Percentiles rank a stretch among this genome's conserved stretches.
Conservation (phyloP, 1,284 basidiomycete species). For the Afroboletus lepidellus region DNA sequence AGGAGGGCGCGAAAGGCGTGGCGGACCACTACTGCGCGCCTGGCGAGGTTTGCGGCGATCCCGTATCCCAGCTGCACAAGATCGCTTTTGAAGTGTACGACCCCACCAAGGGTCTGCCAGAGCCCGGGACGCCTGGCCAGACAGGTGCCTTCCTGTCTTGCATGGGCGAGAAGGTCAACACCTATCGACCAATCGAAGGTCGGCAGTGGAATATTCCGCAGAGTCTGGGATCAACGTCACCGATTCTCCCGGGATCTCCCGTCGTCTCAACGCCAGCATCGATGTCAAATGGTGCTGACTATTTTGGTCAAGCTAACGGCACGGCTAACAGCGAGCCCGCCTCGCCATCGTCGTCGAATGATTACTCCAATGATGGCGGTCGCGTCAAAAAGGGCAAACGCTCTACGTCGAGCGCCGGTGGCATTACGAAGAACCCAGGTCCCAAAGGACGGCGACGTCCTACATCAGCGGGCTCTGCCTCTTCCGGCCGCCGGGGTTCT, state of each 20-base stretch:
- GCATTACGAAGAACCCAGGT: slow-evolving; percentile 56
- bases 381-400: slow-evolving; percentile 77
- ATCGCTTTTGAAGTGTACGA: slow-evolving; percentile 90
- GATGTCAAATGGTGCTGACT: slow-evolving; percentile 54
- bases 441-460: slow-evolving; percentile 68
- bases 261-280: slow-evolving; percentile 61
- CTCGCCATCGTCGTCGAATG: slow-evolving; percentile 62
- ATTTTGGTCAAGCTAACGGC: slow-evolving; percentile 49
- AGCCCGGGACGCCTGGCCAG: slow-evolving; percentile 67
- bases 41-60: slow-evolving; percentile 89
- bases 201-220: slow-evolving; percentile 62
- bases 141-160: slow-evolving; percentile 82
- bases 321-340: slow-evolving; percentile 61
- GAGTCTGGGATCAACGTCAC: slow-evolving; percentile 53
- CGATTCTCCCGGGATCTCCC: slow-evolving; percentile 64
- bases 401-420: slow-evolving; percentile 69
- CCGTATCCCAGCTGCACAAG: slow-evolving; percentile 94
- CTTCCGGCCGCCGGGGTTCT: slow-evolving; percentile 61
- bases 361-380: slow-evolving; percentile 78
- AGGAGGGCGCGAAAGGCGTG: slow-evolving; percentile 79
- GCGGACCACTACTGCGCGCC: slow-evolving; percentile 77
- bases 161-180: slow-evolving; percentile 87
- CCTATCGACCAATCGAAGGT: slow-evolving; percentile 80
- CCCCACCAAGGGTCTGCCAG: slow-evolving; percentile 61
- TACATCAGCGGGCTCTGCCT: slow-evolving; percentile 70